Percentiles rank a stretch among this genome's conserved stretches.
These are phyloP conservation scores for Aspergillus melleus DNA, from an alignment of 2,329 filamentous ascomycete genomes.

Conservation along the genomic window DNA sequence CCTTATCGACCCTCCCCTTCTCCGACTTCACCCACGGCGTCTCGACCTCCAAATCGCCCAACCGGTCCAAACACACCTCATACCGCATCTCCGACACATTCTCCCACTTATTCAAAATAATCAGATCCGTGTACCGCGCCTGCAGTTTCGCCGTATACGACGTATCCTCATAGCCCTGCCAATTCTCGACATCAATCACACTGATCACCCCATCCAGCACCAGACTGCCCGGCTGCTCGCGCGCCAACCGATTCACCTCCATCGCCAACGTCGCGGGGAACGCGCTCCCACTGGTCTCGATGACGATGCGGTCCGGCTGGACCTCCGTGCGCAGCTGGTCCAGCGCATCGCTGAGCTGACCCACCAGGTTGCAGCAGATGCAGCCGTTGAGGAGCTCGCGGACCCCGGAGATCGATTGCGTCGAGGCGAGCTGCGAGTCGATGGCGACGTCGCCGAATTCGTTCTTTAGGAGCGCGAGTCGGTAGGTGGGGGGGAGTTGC, in stretches of 20 bases:
- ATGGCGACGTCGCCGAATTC: conserved; percentile 95
- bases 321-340: conserved; percentile 65
- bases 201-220: conserved; percentile 83
- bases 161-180: conserved; percentile 88
- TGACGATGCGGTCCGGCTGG: conserved; percentile 78
- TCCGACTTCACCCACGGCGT: conserved; percentile 82
- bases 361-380: conserved; percentile 98
- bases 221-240: conserved; percentile 62
- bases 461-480: conserved; percentile 93
- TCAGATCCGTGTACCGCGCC: conserved; percentile 83
- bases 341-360: conserved; percentile 80
- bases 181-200: conserved; percentile 93
- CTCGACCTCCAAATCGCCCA: conserved; percentile 79
- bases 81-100: conserved; percentile 68
- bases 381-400: conserved; percentile 94
- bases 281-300: conserved; percentile 88
- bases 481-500: conserved; percentile 84
- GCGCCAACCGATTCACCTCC: conserved; percentile 77
- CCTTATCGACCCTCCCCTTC: conserved; percentile 73
- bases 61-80: conserved; percentile 73
- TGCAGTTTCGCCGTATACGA: conserved; percentile 86
- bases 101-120: conserved; percentile 95
- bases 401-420: conserved; percentile 80
- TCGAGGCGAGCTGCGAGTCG: conserved; percentile 85
- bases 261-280: conserved; percentile 88